Evolutionary conservation across 2,329 filamentous ascomycete species (phyloP).

Genomic region (Botrytis cinerea): DNA sequence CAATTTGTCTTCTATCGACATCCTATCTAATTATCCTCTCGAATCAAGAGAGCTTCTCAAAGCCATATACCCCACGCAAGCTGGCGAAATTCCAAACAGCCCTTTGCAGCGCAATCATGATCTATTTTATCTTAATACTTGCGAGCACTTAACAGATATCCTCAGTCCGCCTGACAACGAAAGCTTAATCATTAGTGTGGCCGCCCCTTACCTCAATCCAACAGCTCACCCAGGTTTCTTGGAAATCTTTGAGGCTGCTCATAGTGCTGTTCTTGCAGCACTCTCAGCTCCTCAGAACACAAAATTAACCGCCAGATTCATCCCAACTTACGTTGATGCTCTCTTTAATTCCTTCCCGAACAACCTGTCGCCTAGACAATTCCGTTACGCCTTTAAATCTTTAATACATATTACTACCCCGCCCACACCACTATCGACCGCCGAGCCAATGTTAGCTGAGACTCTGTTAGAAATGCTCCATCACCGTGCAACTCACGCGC

Average conservation of each 20-base stretch:
- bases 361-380: constrained; percentile 67
- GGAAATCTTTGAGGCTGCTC: constrained; percentile 71
- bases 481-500: constrained; percentile 58
- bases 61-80: constrained; percentile 37
- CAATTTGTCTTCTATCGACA: constrained; percentile 67
- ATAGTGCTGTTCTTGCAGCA: constrained; percentile 69
- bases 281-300: constrained; percentile 66
- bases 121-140: constrained; percentile 72
- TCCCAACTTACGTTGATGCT: constrained; percentile 69
- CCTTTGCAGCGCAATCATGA: constrained; percentile 66
- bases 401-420: constrained; percentile 66
- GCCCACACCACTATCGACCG: constrained; percentile 60
- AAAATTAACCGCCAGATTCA: constrained; percentile 58
- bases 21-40: constrained; percentile 62
- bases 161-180: constrained; percentile 59
- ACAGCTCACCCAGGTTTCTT: constrained; percentile 49
- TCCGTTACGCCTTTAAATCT: constrained; percentile 69
- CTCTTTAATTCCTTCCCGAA: constrained; percentile 67
- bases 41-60: constrained; percentile 60
- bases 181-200: constrained; percentile 60
- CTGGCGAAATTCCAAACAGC: constrained; percentile 60
- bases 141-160: constrained; percentile 66
- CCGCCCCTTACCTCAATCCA: constrained; percentile 63
- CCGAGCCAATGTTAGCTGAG: constrained; percentile 64
- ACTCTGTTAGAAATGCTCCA: constrained; percentile 65